Base-by-base conservation (phyloP, 495 filamentous ascomycete genomes). In the Tirmania nivea region DNA sequence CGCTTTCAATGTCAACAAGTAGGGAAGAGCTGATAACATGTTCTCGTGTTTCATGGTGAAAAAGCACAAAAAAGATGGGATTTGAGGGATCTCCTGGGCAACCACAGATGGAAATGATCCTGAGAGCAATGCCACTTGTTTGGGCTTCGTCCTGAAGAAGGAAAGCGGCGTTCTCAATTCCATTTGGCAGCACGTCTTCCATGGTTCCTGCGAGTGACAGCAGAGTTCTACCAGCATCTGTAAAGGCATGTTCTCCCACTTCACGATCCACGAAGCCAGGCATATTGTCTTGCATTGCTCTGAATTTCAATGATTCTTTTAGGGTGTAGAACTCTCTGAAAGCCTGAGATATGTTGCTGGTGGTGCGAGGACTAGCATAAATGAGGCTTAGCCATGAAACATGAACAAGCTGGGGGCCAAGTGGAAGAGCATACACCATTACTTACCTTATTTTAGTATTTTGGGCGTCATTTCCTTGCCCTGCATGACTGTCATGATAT, bases 61-160 rank as follows among this genome's bases (percentile, higher is more conserved):
- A 54, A 37, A 56, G 39, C 11, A 56, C 55, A 35, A 56, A 56
- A 25, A 56, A 17, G 14, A 49, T 20, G 5, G 55, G 51, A 21
- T 53, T 50, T 8, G n/a, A 25, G 14, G 47, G 47, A 19, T 56
- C 55, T 8, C 36, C 31, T 8, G 49, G 37, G 1, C 50, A 10
- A 17, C 34, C 12, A 48, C 39, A 34, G 3, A 35, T 52, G 5
- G 52, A 34, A 5, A 56, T 48, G 16, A 56, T 53, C n/a, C 31
- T 34, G 11, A 54, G 10, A 8, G 52, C 16, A 52, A 56, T 49
- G 12, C 34, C 51, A 17, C 39, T 34, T 10, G 17, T 37, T 34
- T 20, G 17, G 3, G 9, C 20, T 10, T 48, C 19, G 34, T 55
- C 51, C 14, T 48, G 42, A 9, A 54, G 19, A 11, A 12, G 19